Percentiles rank a stretch among this genome's conserved stretches.
Conservation (phyloP, 2,329 filamentous ascomycete species). For the Hortaea werneckii region DNA sequence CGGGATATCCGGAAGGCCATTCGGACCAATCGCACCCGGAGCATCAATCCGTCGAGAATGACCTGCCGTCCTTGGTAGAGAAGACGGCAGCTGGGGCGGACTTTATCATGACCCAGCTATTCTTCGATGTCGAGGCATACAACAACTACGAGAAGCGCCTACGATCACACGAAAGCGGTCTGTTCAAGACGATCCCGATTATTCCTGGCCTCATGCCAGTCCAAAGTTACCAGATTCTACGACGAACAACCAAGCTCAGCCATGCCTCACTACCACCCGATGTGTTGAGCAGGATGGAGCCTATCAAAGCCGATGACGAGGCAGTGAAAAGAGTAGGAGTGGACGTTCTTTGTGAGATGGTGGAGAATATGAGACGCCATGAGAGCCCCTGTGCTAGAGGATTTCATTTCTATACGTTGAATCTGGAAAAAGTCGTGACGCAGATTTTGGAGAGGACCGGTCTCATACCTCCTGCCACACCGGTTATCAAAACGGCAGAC, state of each 20-base stretch:
- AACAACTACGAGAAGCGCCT: slow-evolving; percentile 66
- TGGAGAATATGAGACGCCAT: slow-evolving; percentile 65
- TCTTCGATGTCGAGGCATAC: slow-evolving; percentile 83
- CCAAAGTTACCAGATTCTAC: slow-evolving; percentile 93
- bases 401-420: slow-evolving; percentile 96
- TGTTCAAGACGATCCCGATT: slow-evolving; percentile 78
- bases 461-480: slow-evolving; percentile 56
- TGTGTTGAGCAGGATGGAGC: slow-evolving; percentile 60
- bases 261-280: slow-evolving; percentile 69
- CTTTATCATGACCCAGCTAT: slow-evolving; percentile 97
- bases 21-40: slow-evolving; percentile 85
- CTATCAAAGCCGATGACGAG: slow-evolving; percentile 69
- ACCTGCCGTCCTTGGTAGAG: slow-evolving; percentile 80
- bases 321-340: slow-evolving; percentile 71
- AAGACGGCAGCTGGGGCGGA: slow-evolving; percentile 88
- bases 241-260: slow-evolving; percentile 85
- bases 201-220: slow-evolving; percentile 96
- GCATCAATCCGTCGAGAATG: slow-evolving; percentile 52
- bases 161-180: slow-evolving; percentile 69
- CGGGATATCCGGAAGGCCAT: slow-evolving; percentile 91
- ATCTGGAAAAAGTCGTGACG: slow-evolving; percentile 89
- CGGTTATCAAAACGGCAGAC: slow-evolving; percentile 9
- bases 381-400: slow-evolving; percentile 52
- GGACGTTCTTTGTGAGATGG: slow-evolving; percentile 73
- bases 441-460: slow-evolving; percentile 79